Base-by-base conservation (phyloP, 202 grass and related monocot species). In the Dendrocalamus latiflorus region DNA sequence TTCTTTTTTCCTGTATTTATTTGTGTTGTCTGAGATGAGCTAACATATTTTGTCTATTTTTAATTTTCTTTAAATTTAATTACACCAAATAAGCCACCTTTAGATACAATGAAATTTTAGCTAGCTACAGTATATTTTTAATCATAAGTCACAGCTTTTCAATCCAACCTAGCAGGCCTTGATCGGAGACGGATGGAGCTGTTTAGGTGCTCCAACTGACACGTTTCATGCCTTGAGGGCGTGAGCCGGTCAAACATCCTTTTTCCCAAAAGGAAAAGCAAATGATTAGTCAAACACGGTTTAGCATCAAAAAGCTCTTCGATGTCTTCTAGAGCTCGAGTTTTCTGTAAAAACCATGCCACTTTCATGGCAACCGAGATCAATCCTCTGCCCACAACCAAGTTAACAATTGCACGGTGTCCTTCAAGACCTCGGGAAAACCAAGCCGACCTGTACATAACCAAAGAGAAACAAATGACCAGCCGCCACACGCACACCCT, bases 251-350 rank as follows among this genome's bases (percentile, higher is more conserved):
- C 75, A 85, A 79, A 64, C 67, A 8, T 8, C 28, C 24, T 39
- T 44, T 8, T 36, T 15, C 2, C n/a, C n/a, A 0, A 44, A 12
- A 12, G 17, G 1, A 44, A 24, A 43, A 43, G 13, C 16, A 64
- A 51, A 37, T 62, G 20, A 25, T 39, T 79, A 49, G 87, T 85
- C 87, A 89, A 85, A 85, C 82, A 54, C 58, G 34, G 81, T 54
- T 33, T 33, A 33, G 51, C 87, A 81, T 85, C 25, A 81, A 75
- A 85, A 76, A 50, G 44, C 70, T 75, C 70, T 80, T 28, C 24
- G 70, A 80, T 84, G 81, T 80, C 70, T 69, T 89, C 43, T 62
- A 81, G 54, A 64, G 74, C 72, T 37, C 13, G 57, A 59, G 82
- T 26, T 61, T 34, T 50, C 51, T 42, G 65, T 62, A 59, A 59